Conservation (phyloP, 225 moss, liverwort and hornwort genomes). For the Rhytidiadelphus loreus region DNA sequence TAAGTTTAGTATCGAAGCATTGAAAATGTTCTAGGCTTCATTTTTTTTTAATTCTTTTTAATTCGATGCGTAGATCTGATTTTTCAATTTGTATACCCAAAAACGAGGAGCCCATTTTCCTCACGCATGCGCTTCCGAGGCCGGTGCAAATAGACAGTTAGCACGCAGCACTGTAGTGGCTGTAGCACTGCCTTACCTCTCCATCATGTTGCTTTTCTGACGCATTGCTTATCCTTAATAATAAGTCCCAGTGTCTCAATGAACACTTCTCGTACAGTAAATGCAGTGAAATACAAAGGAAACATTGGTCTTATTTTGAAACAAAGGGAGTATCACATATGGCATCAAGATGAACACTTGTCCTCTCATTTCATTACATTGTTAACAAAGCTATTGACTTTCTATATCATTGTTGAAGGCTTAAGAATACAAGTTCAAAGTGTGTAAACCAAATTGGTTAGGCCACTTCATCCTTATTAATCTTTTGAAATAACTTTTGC, state of each 20-base stretch:
- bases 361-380: not conserved
- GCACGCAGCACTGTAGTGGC: not conserved
- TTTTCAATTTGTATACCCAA: not conserved
- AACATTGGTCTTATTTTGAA: too few species aligned
- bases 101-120: not conserved
- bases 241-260: not conserved
- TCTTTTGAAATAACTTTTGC: not conserved
- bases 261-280: not conserved
- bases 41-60: not conserved
- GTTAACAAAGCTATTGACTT: not conserved
- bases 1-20: not conserved
- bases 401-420: not conserved
- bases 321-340: too few species aligned
- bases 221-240: not conserved
- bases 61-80: not conserved
- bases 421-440: not conserved
- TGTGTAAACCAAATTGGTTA: accelerated
- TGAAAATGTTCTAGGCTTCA: not conserved
- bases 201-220: not conserved
- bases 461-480: not conserved
- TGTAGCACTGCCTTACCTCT: not conserved
- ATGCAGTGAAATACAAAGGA: too few species aligned
- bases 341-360: too few species aligned
- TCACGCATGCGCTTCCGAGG: not conserved
- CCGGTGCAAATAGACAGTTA: not conserved